Evolutionary conservation across 768 basidiomycete genomes (phyloP).

Genomic region (Russula emetica): DNA sequence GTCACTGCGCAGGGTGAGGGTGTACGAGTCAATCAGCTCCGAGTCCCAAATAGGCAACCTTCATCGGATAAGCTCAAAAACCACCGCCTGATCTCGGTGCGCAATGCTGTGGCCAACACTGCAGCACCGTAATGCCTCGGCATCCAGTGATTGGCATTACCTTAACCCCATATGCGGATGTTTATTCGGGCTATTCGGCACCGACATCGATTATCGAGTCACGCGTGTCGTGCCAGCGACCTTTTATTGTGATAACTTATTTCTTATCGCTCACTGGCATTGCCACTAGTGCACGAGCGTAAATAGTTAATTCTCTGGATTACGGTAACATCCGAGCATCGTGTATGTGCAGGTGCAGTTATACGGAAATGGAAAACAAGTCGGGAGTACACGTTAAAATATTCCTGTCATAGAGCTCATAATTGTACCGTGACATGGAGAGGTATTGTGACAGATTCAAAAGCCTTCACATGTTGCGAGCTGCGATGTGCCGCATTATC

Average conservation of each 20-base stretch:
- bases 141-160: no score
- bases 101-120: neutral
- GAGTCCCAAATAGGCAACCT: no score
- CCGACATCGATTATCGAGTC: neutral
- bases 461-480: conserved; percentile 39
- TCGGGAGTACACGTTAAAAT: neutral
- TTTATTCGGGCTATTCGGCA: neutral
- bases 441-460: no score
- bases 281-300: no score
- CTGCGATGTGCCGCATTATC: conserved; percentile 60
- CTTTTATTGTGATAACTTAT: neutral
- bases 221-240: neutral
- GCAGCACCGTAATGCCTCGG: neutral
- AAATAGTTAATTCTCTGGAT: neutral
- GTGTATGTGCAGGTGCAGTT: neutral
- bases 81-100: neutral
- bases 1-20: no score
- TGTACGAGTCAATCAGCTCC: neutral
- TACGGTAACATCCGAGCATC: neutral
- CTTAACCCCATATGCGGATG: neutral
- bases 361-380: neutral
- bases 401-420: neutral
- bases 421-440: no score
- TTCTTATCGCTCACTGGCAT: neutral
- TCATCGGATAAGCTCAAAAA: no score